A percentile compares a stretch with the other conserved stretches of the same genome.
Conservation (phyloP, 2,329 filamentous ascomycete species). For the Trichothecium sympodiale region DNA sequence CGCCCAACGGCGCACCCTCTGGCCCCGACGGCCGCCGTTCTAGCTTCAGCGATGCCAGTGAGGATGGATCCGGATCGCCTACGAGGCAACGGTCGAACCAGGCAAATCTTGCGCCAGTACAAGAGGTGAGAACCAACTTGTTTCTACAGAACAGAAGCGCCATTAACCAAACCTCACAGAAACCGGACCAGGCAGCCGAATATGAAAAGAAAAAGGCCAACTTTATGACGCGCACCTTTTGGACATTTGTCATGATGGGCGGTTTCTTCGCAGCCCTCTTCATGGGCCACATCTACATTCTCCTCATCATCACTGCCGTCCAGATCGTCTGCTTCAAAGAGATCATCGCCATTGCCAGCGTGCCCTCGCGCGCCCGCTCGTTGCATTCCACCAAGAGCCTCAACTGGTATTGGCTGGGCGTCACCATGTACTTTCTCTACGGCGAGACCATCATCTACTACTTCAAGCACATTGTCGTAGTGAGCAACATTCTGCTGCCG, state of each 20-base stretch:
- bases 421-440: conserved; percentile 98
- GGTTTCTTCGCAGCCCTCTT: conserved; percentile 88
- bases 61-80: conserved; percentile 31
- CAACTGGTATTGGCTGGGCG: conserved; percentile 99
- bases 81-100: conserved; percentile 15
- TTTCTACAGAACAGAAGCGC: background rate
- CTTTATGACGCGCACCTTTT: conserved; percentile 92
- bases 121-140: conserved; percentile 18
- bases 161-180: conserved; percentile 10
- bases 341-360: conserved; percentile 94
- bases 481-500: conserved; percentile 85
- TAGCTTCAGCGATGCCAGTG: conserved; percentile 62
- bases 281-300: conserved; percentile 94
- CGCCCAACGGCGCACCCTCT: conserved; percentile 30
- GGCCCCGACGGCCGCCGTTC: conserved; percentile 47
- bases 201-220: conserved; percentile 99
- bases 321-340: conserved; percentile 99
- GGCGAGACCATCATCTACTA: conserved; percentile 99
- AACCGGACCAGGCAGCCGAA: conserved; percentile 43
- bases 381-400: conserved; percentile 89
- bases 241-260: conserved; percentile 95
- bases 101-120: conserved; percentile 19
- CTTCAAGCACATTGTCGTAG: conserved; percentile 96
- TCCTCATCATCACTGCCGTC: conserved; percentile 81
- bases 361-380: conserved; percentile 82